phyloP scores from a whole-genome alignment of 2,329 filamentous ascomycete species.

The Stagonosporopsis rhizophila region DNA sequence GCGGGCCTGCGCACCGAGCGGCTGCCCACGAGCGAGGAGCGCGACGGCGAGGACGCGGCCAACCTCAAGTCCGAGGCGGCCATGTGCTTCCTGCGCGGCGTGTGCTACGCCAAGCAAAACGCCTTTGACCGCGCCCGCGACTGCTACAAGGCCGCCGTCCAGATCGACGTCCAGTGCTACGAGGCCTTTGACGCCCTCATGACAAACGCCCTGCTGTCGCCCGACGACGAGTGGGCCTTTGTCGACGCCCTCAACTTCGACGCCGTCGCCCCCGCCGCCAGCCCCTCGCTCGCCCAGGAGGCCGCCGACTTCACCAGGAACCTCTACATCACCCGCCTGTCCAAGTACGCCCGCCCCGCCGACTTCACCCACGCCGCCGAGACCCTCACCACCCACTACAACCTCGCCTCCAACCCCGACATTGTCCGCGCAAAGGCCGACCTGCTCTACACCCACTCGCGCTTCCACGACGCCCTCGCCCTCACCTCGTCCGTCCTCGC shows the following conservation, averaged over 20 bases:
- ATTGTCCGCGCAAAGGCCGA: constrained; percentile 89
- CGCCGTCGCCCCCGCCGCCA: constrained; percentile 70
- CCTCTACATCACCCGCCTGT: constrained; percentile 93
- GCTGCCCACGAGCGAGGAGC: constrained; percentile 66
- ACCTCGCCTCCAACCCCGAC: constrained; percentile 83
- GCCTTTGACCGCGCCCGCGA: constrained; percentile 96
- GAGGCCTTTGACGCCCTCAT: constrained; percentile 98
- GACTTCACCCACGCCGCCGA: constrained; percentile 87
- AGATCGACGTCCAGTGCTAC: constrained; percentile 97
- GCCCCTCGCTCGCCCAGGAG: constrained; percentile 75
- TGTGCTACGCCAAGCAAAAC: constrained; percentile 97
- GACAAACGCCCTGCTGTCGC: constrained; percentile 90
- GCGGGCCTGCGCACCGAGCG: no score
- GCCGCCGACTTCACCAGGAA: constrained; percentile 93
- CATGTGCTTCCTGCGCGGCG: constrained; percentile 94
- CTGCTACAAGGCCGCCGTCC: constrained; percentile 96
- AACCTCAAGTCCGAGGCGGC: constrained; percentile 90
- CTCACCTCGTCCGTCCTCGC: constrained; percentile 85
- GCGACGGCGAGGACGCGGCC: constrained; percentile 72
- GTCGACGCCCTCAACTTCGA: constrained; percentile 91
- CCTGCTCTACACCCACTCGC: constrained; percentile 91
- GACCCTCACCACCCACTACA: constrained; percentile 92
- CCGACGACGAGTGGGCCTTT: constrained; percentile 88
- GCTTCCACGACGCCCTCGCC: constrained; percentile 83
- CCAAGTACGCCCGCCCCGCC: constrained; percentile 89